These are phyloP conservation scores for Plantago rigida DNA, from an alignment of 305 asterid genomes.

Conservation along the genomic window DNA sequence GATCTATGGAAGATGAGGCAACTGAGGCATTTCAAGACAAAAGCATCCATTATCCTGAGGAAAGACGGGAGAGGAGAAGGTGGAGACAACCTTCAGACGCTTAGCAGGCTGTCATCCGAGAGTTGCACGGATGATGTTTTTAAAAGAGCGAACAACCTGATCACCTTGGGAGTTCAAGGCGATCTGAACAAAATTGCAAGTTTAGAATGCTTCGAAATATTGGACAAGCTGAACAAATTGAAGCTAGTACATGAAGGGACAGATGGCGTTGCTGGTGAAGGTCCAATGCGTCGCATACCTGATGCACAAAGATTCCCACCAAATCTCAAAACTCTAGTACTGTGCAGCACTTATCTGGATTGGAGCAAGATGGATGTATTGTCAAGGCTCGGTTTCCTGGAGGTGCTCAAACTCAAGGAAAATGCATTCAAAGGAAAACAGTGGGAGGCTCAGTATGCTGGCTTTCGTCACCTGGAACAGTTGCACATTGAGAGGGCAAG, in stretches of 20 bases:
- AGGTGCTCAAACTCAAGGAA: constrained; percentile 49
- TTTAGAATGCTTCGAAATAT: background rate
- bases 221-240: constrained; percentile 5
- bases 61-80: constrained; percentile 20
- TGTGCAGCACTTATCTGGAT: constrained; percentile 1
- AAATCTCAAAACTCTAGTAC: background rate
- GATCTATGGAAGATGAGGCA: constrained; percentile 35
- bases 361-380: constrained; percentile 16
- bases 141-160: constrained; percentile 2
- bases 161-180: constrained; percentile 5
- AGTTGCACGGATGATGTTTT: constrained; percentile 10
- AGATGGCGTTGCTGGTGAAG: background rate
- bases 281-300: constrained; percentile 1
- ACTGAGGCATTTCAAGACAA: constrained; percentile 34
- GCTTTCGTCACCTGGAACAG: constrained; percentile 34
- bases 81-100: constrained; percentile 30
- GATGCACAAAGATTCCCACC: background rate
- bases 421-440: constrained; percentile 40
- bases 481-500: constrained; percentile 32
- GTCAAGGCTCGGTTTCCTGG: constrained; percentile 36
- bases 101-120: constrained; percentile 24
- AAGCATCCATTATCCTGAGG: constrained; percentile 26
- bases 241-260: background rate
- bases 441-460: constrained; percentile 32
- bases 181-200: background rate